Conservation (phyloP, 257 asterid species). For the Solanum sejunctum region DNA sequence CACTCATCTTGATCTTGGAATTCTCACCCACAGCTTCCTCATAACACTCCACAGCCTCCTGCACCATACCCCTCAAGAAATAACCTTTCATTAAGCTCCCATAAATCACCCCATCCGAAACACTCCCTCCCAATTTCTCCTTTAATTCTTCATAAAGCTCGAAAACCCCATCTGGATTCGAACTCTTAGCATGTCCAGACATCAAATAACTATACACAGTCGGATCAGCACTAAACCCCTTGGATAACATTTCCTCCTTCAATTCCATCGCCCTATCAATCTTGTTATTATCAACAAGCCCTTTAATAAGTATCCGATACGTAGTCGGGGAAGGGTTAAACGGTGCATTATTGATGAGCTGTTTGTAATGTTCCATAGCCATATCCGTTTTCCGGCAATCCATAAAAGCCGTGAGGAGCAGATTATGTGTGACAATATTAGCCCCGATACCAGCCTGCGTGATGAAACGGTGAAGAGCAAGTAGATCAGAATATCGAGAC, state of each 20-base stretch:
- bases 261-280: constrained; percentile 54
- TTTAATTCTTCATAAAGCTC: constrained; percentile 67
- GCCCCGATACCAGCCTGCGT: constrained; percentile 81
- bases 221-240: constrained; percentile 55
- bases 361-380: constrained; percentile 81
- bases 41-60: constrained; percentile 73
- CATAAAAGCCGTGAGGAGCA: constrained; percentile 58
- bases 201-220: constrained; percentile 61
- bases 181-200: constrained; percentile 50
- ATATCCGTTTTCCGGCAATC: constrained; percentile 73
- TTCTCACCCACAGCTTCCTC: constrained; percentile 41
- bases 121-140: constrained; percentile 51
- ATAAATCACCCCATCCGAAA: constrained; percentile 59
- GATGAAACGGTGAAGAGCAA: constrained; percentile 78
- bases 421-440: constrained; percentile 58
- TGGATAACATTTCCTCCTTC: constrained; percentile 55
- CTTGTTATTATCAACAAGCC: constrained; percentile 55
- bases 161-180: constrained; percentile 49
- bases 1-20: constrained; percentile 50
- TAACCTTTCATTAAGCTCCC: constrained; percentile 89
- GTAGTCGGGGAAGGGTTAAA: constrained; percentile 68
- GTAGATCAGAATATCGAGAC: constrained; percentile 58
- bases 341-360: constrained; percentile 56
- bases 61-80: constrained; percentile 77
- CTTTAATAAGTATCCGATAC: constrained; percentile 57